Conservation (phyloP, 352 stramenopile species). For the Globisporangium paroecandrum region DNA sequence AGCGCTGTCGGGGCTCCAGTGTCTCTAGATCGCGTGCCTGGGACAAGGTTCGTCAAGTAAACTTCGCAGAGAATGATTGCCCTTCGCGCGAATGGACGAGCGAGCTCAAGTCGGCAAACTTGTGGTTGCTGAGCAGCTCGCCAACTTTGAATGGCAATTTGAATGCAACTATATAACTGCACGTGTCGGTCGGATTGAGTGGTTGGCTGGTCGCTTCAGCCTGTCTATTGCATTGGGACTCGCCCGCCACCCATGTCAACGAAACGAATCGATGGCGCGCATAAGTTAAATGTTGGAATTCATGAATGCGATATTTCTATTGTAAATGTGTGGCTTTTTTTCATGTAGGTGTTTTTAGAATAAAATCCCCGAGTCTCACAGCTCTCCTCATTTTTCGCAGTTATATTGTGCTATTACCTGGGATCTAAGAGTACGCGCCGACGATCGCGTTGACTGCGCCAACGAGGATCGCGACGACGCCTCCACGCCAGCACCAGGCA, state of each 20-base stretch:
- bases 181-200: too few relatives aligned
- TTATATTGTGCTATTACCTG: too few relatives aligned
- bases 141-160: neutral
- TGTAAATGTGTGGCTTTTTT: neutral
- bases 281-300: neutral
- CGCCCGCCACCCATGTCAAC: too few relatives aligned
- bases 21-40: neutral
- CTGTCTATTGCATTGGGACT: too few relatives aligned
- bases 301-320: neutral
- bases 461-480: neutral
- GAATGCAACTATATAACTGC: too few relatives aligned
- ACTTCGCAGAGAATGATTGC: neutral
- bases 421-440: neutral
- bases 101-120: neutral
- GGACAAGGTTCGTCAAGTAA: neutral
- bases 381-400: too few relatives aligned
- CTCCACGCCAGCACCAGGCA: slow-evolving; percentile 9
- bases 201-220: too few relatives aligned
- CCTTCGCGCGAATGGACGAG: neutral
- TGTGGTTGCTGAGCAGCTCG: neutral
- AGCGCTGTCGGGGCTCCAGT: neutral
- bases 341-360: neutral
- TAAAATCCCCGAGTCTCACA: neutral
- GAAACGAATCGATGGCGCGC: too few relatives aligned
- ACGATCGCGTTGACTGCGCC: neutral